Evolutionary conservation across 371 early-diverging fungal genomes (phyloP).

Genomic region (Apophysomyces elegans): DNA sequence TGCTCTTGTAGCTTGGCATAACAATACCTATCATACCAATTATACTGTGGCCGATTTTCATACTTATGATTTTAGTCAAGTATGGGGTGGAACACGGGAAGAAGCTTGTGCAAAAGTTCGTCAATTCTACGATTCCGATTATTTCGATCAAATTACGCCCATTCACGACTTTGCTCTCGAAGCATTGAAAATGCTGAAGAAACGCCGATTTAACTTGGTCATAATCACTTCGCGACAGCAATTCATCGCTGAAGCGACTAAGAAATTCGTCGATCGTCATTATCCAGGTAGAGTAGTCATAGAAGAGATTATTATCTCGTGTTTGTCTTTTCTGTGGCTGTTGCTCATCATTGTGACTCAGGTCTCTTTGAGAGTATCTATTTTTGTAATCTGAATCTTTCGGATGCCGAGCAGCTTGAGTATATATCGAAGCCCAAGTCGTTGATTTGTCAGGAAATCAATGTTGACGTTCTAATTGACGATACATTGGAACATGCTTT

Average conservation of each 20-base stretch:
- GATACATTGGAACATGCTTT: conserved; percentile 50
- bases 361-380: conserved; percentile 57
- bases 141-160: conserved; percentile 52
- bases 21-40: conserved; percentile 45
- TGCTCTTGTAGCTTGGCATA: conserved; percentile 56
- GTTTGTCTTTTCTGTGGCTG: neutral
- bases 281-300: conserved; percentile 33
- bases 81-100: conserved; percentile 56
- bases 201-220: conserved; percentile 50
- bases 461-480: conserved; percentile 56
- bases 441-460: conserved; percentile 55
- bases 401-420: conserved; percentile 48
- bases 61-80: conserved; percentile 47
- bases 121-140: conserved; percentile 50
- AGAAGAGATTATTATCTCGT: neutral
- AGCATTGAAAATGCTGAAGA: conserved; percentile 56
- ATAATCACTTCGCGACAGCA: conserved; percentile 61
- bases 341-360: conserved; percentile 11
- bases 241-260: conserved; percentile 57
- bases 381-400: conserved; percentile 54
- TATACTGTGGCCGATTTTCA: conserved; percentile 46
- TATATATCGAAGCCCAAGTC: conserved; percentile 58
- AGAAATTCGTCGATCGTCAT: conserved; percentile 27
- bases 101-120: conserved; percentile 54
- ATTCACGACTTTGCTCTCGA: conserved; percentile 56